phyloP scores from a whole-genome alignment of 495 filamentous ascomycete genomes.

The Clavariopsis aquatica region DNA sequence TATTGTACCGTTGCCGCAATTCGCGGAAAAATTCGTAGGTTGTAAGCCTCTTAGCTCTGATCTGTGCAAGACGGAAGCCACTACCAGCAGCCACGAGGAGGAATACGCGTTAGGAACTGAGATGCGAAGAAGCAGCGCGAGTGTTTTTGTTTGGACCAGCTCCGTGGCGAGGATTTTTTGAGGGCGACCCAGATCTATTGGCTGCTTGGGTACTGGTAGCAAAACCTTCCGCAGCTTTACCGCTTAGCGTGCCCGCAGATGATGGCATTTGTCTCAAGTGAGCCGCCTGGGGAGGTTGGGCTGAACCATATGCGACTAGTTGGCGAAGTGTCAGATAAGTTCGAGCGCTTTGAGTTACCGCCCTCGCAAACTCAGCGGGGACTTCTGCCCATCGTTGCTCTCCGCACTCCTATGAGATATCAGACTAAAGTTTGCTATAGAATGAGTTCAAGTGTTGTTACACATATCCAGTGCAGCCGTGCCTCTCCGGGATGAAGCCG shows the following conservation, averaged over 20 bases:
- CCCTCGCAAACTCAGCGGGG: background rate
- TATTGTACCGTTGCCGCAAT: constrained; percentile 2
- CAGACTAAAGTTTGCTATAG: background rate
- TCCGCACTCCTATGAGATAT: background rate
- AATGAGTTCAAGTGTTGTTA: background rate
- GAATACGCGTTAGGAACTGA: background rate
- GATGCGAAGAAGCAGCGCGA: background rate
- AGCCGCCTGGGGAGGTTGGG: background rate
- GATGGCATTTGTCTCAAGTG: no score
- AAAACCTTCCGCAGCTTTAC: no score
- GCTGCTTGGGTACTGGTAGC: no score
- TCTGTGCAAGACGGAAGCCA: constrained; percentile 7
- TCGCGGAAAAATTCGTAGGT: constrained; percentile 4
- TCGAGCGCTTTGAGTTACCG: no score
- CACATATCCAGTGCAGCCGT: background rate
- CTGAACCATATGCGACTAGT: background rate
- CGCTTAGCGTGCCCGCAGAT: no score
- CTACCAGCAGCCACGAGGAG: background rate
- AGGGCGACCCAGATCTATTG: no score
- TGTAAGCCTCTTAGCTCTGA: background rate
- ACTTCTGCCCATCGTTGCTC: background rate
- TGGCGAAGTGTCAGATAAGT: no score
- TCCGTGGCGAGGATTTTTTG: background rate
- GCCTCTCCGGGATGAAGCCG: background rate
- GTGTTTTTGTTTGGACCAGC: background rate